phyloP scores from a whole-genome alignment of 139 green algal species.

The Klebsormidium nitens region DNA sequence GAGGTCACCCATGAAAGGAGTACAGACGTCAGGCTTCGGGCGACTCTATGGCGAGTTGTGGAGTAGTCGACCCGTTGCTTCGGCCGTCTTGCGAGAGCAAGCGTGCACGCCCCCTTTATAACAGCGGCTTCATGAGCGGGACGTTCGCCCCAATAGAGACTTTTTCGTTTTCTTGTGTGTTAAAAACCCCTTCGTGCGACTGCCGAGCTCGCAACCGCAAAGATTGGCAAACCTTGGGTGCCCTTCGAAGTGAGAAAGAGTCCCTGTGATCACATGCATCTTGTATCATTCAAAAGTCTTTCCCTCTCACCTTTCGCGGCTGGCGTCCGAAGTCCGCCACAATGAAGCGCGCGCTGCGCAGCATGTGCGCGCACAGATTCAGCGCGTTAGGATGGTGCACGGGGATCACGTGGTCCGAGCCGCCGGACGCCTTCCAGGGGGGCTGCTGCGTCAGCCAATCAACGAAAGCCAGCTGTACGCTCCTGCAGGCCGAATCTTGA shows the following conservation, averaged over 20 bases:
- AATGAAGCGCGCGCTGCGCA: constrained; percentile 13
- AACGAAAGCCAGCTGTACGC: background rate
- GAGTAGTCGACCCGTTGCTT: too few relatives aligned
- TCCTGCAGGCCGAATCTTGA: background rate
- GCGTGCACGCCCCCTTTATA: too few relatives aligned
- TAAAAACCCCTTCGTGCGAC: too few relatives aligned
- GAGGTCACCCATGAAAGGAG: too few relatives aligned
- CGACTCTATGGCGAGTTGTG: too few relatives aligned
- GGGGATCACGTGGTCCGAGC: constrained; percentile 16
- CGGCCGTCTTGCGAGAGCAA: too few relatives aligned
- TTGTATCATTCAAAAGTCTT: background rate
- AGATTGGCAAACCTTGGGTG: too few relatives aligned
- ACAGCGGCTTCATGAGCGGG: too few relatives aligned
- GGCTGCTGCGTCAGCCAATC: constrained; percentile 9
- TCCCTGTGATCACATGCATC: background rate
- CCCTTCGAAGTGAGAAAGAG: background rate
- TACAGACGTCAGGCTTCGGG: too few relatives aligned
- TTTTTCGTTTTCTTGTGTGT: too few relatives aligned
- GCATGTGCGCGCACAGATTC: background rate
- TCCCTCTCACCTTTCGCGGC: background rate
- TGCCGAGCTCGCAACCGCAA: too few relatives aligned
- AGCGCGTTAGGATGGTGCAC: constrained; percentile 24
- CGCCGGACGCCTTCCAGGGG: constrained; percentile 19
- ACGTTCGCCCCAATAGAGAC: too few relatives aligned
- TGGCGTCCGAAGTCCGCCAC: constrained; percentile 22